Percentiles rank a stretch among this genome's conserved stretches.
These are phyloP conservation scores for Capronia epimyces DNA, from an alignment of 2,329 filamentous ascomycete genomes.

Conservation along the genomic window DNA sequence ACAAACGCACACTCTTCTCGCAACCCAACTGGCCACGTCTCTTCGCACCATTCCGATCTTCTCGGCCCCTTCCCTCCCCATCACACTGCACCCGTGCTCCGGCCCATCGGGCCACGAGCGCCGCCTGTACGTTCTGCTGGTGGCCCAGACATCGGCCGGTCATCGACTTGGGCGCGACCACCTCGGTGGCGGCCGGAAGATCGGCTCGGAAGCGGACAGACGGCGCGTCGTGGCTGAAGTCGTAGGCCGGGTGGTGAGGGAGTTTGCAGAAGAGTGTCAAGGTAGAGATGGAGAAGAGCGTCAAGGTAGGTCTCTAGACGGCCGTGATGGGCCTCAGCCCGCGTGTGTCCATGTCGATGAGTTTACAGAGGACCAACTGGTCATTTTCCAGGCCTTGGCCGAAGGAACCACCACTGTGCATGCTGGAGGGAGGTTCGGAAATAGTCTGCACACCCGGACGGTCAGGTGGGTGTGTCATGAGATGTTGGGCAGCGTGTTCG, in stretches of 20 bases:
- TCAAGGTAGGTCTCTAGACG: neutral
- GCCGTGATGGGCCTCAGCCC: no score
- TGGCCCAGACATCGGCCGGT: conserved; percentile 47
- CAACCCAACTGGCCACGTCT: neutral
- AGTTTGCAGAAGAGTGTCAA: conserved; percentile 44
- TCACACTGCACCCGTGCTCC: conserved; percentile 10
- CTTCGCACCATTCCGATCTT: neutral
- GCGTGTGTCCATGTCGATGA: conserved; percentile 44
- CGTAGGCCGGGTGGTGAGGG: conserved; percentile 43
- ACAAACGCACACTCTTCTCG: neutral
- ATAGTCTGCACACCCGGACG: conserved; percentile 41
- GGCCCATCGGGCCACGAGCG: conserved; percentile 40
- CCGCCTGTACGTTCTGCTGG: conserved; percentile 51
- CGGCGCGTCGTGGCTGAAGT: conserved; percentile 21
- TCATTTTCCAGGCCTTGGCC: conserved; percentile 55
- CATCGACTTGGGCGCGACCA: conserved; percentile 50
- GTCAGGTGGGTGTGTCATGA: conserved; percentile 42
- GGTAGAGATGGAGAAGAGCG: conserved; percentile 35
- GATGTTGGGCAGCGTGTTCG: conserved; percentile 32
- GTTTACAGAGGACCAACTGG: conserved; percentile 54
- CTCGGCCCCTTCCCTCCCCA: neutral
- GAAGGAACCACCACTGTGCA: conserved; percentile 37
- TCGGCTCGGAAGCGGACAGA: conserved; percentile 19
- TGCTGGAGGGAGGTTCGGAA: conserved; percentile 21
- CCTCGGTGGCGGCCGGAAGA: conserved; percentile 40